phyloP scores from a whole-genome alignment of 306 rosid genomes.

The Ormosia emarginata region DNA sequence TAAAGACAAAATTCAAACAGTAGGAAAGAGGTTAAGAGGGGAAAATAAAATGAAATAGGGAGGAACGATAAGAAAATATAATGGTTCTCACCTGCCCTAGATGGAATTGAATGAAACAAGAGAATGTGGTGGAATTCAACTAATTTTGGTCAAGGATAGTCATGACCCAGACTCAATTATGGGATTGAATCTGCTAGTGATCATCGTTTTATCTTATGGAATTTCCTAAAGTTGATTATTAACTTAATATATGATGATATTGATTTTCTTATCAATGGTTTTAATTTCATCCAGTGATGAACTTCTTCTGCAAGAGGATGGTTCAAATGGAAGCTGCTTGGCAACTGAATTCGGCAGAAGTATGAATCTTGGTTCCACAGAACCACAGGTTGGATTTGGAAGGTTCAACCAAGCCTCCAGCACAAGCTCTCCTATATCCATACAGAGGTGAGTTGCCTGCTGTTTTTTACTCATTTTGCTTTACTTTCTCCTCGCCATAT shows the following conservation, averaged over 20 bases:
- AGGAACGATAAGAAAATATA: too few relatives aligned
- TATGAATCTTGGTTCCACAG: slow-evolving; percentile 67
- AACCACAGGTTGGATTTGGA: slow-evolving; percentile 64
- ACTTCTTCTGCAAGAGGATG: slow-evolving; percentile 91
- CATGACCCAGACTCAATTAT: too few relatives aligned
- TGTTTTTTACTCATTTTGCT: background rate
- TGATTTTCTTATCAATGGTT: slow-evolving; percentile 25
- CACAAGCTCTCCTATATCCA: slow-evolving; percentile 41
- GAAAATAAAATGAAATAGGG: too few relatives aligned
- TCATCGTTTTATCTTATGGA: background rate
- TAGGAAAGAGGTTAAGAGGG: too few relatives aligned
- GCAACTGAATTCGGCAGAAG: slow-evolving; percentile 57
- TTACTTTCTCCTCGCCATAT: slow-evolving; percentile 2
- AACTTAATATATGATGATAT: slow-evolving; percentile 4
- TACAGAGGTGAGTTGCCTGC: slow-evolving; percentile 56
- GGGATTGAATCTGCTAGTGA: background rate
- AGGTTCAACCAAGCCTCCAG: slow-evolving; percentile 44
- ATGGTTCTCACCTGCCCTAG: too few relatives aligned
- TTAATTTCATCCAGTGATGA: slow-evolving; percentile 70
- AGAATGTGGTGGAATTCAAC: too few relatives aligned
- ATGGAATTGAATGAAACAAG: too few relatives aligned
- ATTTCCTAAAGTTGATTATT: background rate
- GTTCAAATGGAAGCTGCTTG: slow-evolving; percentile 52
- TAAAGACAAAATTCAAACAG: too few relatives aligned
- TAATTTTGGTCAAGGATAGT: too few relatives aligned